Conservation (phyloP, 768 basidiomycete genomes). For the Harrya chromipes region DNA sequence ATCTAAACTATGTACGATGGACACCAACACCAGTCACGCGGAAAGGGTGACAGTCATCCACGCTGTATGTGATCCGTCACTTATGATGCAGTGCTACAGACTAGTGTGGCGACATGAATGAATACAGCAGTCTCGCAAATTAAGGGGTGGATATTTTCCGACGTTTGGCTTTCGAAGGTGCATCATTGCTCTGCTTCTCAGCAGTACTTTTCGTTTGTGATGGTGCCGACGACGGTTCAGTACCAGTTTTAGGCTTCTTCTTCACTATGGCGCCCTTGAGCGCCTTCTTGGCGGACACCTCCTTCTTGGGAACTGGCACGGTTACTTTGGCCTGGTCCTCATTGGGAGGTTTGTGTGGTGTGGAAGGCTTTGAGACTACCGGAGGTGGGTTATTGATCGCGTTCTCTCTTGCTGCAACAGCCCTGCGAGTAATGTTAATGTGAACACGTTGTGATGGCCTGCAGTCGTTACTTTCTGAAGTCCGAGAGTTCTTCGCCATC, state of each 20-base stretch:
- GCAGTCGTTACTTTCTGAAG: slow-evolving; percentile 67
- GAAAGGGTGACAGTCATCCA: slow-evolving; percentile 18
- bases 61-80: not conserved
- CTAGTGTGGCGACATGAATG: slow-evolving; percentile 8
- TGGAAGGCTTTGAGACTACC: slow-evolving; percentile 28
- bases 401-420: slow-evolving; percentile 67
- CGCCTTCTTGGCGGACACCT: slow-evolving; percentile 48
- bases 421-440: slow-evolving; percentile 36
- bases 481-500: slow-evolving; percentile 77
- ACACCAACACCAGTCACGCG: slow-evolving; percentile 67
- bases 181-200: slow-evolving; percentile 23
- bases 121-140: slow-evolving; percentile 9
- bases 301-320: slow-evolving; percentile 50
- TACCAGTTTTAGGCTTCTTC: slow-evolving; percentile 54
- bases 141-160: slow-evolving; percentile 47
- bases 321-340: slow-evolving; percentile 27
- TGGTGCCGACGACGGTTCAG: slow-evolving; percentile 16
- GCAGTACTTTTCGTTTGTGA: slow-evolving; percentile 14
- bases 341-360: slow-evolving; percentile 30
- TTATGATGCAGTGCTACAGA: slow-evolving; percentile 11
- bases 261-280: slow-evolving; percentile 82
- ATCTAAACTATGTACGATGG: slow-evolving; percentile 68
- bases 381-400: slow-evolving; percentile 43
- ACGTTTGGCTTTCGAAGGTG: slow-evolving; percentile 52
- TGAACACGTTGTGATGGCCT: not conserved